phyloP scores from a whole-genome alignment of 257 asterid genomes.

The Solanum pinnatisectum region DNA sequence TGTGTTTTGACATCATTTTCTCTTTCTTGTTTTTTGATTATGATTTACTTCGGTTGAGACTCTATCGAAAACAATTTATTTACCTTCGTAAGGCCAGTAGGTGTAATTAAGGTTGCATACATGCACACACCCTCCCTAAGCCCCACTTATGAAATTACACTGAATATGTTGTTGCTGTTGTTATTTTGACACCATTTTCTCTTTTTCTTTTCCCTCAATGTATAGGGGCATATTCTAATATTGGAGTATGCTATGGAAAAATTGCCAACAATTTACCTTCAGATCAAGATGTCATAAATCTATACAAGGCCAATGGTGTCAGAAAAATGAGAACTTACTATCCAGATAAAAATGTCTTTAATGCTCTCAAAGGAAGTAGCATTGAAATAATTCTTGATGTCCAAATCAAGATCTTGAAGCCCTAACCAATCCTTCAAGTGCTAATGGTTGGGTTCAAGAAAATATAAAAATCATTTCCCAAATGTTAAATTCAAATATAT shows the following conservation, averaged over 20 bases:
- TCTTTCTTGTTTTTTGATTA: too few relatives aligned
- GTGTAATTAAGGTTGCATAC: too few relatives aligned
- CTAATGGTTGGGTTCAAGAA: slow-evolving; percentile 22
- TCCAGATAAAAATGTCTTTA: slow-evolving; percentile 21
- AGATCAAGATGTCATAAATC: slow-evolving; percentile 10
- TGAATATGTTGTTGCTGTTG: background rate
- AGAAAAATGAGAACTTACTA: slow-evolving; percentile 31
- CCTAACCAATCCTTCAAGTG: slow-evolving; percentile 15
- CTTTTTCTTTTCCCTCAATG: too few relatives aligned
- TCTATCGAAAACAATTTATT: too few relatives aligned
- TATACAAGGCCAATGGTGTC: background rate
- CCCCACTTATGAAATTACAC: background rate
- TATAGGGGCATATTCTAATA: slow-evolving; percentile 19
- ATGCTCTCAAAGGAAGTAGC: slow-evolving; percentile 21
- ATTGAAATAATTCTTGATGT: slow-evolving; percentile 30
- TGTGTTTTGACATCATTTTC: too few relatives aligned
- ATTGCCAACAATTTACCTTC: slow-evolving; percentile 22
- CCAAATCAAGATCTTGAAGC: slow-evolving; percentile 26
- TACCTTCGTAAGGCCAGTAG: too few relatives aligned
- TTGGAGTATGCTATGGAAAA: slow-evolving; percentile 35
- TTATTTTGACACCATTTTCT: too few relatives aligned
- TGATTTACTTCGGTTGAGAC: too few relatives aligned
- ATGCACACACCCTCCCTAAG: background rate
- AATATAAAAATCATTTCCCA: slow-evolving; percentile 13
- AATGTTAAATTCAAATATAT: slow-evolving; percentile 24